Base-by-base conservation (phyloP, 352 stramenopile species). In the Phytophthora fragariae region DNA sequence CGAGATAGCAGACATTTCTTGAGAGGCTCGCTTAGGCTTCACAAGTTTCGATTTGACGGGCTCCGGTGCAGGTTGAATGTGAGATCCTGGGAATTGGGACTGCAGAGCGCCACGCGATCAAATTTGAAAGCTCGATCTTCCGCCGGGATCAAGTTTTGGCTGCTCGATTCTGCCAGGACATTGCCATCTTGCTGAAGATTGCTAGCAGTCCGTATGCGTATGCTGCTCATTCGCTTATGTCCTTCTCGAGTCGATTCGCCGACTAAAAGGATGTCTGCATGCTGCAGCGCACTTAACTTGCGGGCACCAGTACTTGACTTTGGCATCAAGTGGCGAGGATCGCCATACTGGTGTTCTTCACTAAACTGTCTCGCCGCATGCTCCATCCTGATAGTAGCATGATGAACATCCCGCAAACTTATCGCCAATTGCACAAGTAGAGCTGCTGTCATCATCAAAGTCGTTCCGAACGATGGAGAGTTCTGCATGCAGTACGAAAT, bases 401-500 rank as follows among this genome's bases (percentile, higher is more conserved):
- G n/a, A 21, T 65, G 35, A 6, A 78, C 61, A 35, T 77, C 65
- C 15, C 57, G 60, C 5, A 75, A 57, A 6, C 61, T 69, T n/a
- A 78, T 9, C 11, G 49, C 39, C 8, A 76, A 52, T 8, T 75
- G 68, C 5, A 58, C 14, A 17, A 65, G 27, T 27, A 68, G 17
- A 11, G 70, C 56, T 11, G 37, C 62, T 52, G 70, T 77, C 15
- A 77, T 21, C 12, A 24, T 56, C 5, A 68, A 24, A 9, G 60
- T 75, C 1, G 56, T 76, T 15, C 49, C 57, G 12, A 75, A 35
- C 8, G 70, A 80, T 12, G 69, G 65, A 12, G 66, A 73, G 14
- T 70, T 77, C 29, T 77, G 70, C 60, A 77, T 77, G 44, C 70
- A 81, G 46, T 75, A 78, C 3, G 70, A 68, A 11, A 78, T 47